phyloP scores from a whole-genome alignment of 192 early-diverging fungal genomes.

The Oehlia diaphana region DNA sequence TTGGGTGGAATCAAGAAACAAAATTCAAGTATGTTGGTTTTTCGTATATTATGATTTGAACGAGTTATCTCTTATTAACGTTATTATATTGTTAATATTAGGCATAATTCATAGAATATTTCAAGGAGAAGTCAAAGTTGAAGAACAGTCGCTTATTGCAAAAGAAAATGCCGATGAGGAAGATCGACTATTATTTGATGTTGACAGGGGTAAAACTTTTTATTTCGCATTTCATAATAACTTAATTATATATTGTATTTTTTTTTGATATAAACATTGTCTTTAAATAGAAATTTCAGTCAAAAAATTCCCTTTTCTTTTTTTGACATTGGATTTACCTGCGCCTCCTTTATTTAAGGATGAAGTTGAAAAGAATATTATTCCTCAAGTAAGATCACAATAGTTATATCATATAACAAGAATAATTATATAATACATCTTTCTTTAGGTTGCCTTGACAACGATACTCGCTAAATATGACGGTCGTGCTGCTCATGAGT shows the following conservation, averaged over 20 bases:
- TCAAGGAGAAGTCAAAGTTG: slow-evolving; percentile 81
- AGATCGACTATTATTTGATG: slow-evolving; percentile 41
- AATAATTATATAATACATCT: neutral
- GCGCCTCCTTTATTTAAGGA: slow-evolving; percentile 88
- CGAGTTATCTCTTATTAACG: neutral
- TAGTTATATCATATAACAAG: too few species aligned
- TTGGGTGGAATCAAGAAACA: slow-evolving; percentile 79
- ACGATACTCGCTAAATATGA: slow-evolving; percentile 85
- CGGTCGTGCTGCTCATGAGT: slow-evolving; percentile 66
- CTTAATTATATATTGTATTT: too few species aligned
- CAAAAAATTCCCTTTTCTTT: slow-evolving; percentile 71
- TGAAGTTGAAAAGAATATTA: slow-evolving; percentile 80
- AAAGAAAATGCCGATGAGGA: slow-evolving; percentile 45
- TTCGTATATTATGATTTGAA: neutral
- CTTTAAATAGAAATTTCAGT: slow-evolving; percentile 52
- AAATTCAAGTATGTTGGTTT: slow-evolving; percentile 52
- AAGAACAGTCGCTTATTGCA: slow-evolving; percentile 60
- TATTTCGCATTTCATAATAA: neutral
- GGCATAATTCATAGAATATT: slow-evolving; percentile 77
- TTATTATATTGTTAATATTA: neutral
- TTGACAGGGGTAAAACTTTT: slow-evolving; percentile 37
- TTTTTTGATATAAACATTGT: too few species aligned
- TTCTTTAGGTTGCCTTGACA: slow-evolving; percentile 63
- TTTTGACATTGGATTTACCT: slow-evolving; percentile 88
- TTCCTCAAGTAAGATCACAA: slow-evolving; percentile 71